phyloP scores from a whole-genome alignment of 2,329 filamentous ascomycete genomes.

The Pseudovirgaria hyperparasitica region DNA sequence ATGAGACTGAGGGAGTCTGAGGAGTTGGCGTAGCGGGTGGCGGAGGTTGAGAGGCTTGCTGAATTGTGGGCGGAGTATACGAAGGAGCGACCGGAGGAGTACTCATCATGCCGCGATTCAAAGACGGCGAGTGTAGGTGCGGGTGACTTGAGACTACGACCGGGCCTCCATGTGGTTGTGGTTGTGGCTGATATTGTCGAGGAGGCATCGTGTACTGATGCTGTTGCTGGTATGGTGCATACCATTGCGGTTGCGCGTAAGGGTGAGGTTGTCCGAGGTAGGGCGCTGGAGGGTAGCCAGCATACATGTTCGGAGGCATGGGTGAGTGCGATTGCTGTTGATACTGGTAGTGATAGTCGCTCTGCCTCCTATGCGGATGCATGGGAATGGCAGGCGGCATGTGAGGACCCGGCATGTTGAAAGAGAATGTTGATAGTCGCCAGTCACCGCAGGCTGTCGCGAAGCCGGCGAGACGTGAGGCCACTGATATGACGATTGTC shows the following conservation, averaged over 20 bases:
- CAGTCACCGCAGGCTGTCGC: constrained; percentile 24
- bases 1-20: constrained; percentile 22
- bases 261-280: constrained; percentile 28
- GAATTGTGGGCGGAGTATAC: constrained; percentile 13
- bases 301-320: constrained; percentile 23
- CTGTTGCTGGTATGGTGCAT: constrained; percentile 27
- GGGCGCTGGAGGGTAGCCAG: constrained; percentile 20
- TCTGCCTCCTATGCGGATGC: constrained; percentile 28
- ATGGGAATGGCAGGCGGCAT: constrained; percentile 24
- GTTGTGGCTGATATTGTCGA: constrained; percentile 20
- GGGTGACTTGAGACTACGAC: constrained; percentile 34
- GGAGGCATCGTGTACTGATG: constrained; percentile 26
- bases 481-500: too few relatives aligned
- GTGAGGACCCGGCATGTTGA: constrained; percentile 61
- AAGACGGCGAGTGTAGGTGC: constrained; percentile 31
- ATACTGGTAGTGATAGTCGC: constrained; percentile 18
- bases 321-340: constrained; percentile 19
- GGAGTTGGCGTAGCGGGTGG: constrained; percentile 12
- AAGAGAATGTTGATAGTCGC: constrained; percentile 39
- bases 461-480: constrained; percentile 26
- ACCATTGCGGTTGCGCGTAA: constrained; percentile 25
- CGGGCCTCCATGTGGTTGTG: constrained; percentile 22
- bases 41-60: constrained; percentile 5
- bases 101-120: constrained; percentile 23
- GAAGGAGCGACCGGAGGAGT: constrained; percentile 20